These are phyloP conservation scores for Cornus florida DNA, from an alignment of 148 eudicot species.

Conservation along the genomic window DNA sequence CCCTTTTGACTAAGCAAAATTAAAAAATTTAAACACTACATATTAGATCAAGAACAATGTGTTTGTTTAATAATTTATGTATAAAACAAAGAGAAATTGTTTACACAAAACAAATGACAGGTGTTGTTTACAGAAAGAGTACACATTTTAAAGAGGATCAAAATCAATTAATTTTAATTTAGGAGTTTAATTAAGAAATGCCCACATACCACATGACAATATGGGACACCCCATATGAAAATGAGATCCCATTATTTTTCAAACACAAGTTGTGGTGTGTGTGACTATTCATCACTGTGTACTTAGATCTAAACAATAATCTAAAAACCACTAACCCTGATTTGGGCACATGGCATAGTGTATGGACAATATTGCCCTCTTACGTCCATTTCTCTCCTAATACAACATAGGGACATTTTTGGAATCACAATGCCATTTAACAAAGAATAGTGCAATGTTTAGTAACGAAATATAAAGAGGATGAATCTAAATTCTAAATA, in stretches of 20 bases:
- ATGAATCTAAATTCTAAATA: too few species aligned
- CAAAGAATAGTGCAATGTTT: not conserved
- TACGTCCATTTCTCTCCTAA: not conserved
- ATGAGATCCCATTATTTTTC: not conserved
- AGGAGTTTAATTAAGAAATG: not conserved
- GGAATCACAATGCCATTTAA: too few species aligned
- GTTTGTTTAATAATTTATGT: not conserved
- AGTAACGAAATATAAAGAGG: not conserved
- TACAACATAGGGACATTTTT: too few species aligned
- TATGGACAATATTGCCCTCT: not conserved
- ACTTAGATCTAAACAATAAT: not conserved
- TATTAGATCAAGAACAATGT: not conserved
- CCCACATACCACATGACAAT: conserved; percentile 23
- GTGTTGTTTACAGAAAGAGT: not conserved
- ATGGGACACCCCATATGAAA: not conserved
- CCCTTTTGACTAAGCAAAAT: not conserved
- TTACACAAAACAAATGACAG: not conserved
- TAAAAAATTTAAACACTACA: not conserved
- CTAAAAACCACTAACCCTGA: not conserved
- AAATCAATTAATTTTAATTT: not conserved
- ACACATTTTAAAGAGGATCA: not conserved
- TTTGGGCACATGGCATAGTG: not conserved
- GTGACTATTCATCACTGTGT: not conserved
- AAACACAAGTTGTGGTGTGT: conserved; percentile 7
- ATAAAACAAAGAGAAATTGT: not conserved